These are phyloP conservation scores for Pseudocercospora fuligena DNA, from an alignment of 2,329 filamentous ascomycete species.

Conservation along the genomic window DNA sequence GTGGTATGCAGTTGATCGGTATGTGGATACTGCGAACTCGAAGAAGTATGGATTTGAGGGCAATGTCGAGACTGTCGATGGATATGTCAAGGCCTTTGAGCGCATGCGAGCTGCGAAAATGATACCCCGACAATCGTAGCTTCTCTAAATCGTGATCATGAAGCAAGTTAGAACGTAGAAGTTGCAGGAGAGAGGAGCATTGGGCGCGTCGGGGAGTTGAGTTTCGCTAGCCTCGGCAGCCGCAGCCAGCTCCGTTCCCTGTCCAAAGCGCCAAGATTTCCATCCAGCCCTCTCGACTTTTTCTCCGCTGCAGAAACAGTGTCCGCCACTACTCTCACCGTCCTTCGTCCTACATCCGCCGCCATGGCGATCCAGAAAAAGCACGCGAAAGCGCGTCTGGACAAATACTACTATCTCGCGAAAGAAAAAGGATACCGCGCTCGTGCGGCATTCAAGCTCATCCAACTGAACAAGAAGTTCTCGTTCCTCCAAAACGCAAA, in stretches of 20 bases:
- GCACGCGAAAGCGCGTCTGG: conserved; percentile 95
- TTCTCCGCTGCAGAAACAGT: neutral
- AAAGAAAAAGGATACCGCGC: conserved; percentile 98
- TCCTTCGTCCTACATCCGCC: neutral
- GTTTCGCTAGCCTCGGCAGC: neutral
- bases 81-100: neutral
- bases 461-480: conserved; percentile 99
- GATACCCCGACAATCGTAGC: neutral
- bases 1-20: neutral
- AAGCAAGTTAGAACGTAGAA: too few species aligned
- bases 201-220: too few species aligned
- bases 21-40: neutral
- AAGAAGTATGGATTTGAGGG: neutral
- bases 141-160: too few species aligned
- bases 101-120: neutral
- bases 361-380: conserved; percentile 97
- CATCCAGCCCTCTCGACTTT: neutral
- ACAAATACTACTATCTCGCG: conserved; percentile 98
- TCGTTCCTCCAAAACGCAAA: conserved; percentile 96
- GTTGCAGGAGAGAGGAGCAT: too few species aligned
- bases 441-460: conserved; percentile 94
- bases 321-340: neutral
- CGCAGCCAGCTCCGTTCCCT: neutral
- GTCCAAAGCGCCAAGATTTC: conserved; percentile 3
- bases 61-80: neutral